Percentiles rank a stretch among this genome's conserved stretches.
Conservation (phyloP, 768 basidiomycete genomes). For the Pilatotrama ljubarskyi region DNA sequence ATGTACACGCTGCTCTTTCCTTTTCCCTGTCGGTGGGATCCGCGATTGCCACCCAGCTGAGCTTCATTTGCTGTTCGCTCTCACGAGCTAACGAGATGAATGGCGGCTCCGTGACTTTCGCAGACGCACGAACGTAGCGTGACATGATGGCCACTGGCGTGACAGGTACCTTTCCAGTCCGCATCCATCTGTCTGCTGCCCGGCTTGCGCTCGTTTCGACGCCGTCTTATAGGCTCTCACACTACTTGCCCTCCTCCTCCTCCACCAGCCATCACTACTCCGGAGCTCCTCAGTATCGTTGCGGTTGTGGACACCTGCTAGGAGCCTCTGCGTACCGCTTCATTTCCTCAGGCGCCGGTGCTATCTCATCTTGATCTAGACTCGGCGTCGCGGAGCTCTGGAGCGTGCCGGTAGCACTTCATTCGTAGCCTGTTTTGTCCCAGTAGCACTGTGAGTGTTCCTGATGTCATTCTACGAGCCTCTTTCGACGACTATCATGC, state of each 20-base stretch:
- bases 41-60: neutral
- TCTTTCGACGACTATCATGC: neutral
- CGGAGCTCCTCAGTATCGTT: neutral
- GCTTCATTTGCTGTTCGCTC: constrained; percentile 4
- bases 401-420: neutral
- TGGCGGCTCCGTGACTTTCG: neutral
- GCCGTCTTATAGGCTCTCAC: constrained; percentile 6
- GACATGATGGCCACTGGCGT: neutral
- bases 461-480: neutral
- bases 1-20: neutral
- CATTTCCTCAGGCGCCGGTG: neutral
- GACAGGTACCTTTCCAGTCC: constrained; percentile 16
- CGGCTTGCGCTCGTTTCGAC: neutral
- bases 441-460: neutral
- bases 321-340: neutral
- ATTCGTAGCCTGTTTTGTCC: neutral
- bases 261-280: neutral
- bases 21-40: neutral
- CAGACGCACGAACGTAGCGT: neutral
- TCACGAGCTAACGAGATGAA: neutral
- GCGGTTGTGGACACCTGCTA: neutral
- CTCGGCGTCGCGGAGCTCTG: neutral
- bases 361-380: neutral
- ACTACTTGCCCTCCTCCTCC: neutral
- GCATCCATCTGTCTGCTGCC: constrained; percentile 6